Evolutionary conservation across 768 basidiomycete species (phyloP).

Genomic region (Mycena metata): DNA sequence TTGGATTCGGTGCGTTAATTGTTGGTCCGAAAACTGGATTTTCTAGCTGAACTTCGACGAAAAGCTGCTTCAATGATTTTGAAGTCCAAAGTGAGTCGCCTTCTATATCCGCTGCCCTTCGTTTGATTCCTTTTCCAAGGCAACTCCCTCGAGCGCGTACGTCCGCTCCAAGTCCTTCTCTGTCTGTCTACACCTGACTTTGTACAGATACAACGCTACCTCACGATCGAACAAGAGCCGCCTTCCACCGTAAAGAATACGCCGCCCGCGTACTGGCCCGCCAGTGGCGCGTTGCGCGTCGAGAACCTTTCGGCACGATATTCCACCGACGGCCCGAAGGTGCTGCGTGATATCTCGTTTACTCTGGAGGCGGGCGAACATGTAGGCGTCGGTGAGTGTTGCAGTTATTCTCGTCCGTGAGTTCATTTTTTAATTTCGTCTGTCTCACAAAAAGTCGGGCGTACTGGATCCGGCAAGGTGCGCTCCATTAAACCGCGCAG

Average conservation of each 20-base stretch:
- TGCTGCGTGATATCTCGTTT: slow-evolving; percentile 68
- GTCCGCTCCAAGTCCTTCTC: no score
- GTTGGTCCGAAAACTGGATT: neutral
- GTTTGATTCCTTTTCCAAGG: slow-evolving; percentile 49
- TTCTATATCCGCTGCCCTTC: neutral
- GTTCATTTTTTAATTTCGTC: neutral
- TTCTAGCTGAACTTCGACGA: neutral
- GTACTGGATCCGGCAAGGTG: slow-evolving; percentile 56
- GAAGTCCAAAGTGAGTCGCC: slow-evolving; percentile 57
- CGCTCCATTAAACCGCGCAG: neutral
- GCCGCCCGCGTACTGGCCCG: slow-evolving; percentile 69
- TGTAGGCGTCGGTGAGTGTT: slow-evolving; percentile 60
- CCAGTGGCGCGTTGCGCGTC: slow-evolving; percentile 19
- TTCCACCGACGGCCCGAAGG: slow-evolving; percentile 63
- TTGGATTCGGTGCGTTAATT: slow-evolving; percentile 50
- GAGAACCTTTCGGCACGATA: slow-evolving; percentile 64
- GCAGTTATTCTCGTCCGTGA: neutral
- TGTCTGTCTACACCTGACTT: no score
- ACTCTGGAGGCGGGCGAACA: slow-evolving; percentile 66
- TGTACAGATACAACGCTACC: slow-evolving; percentile 59
- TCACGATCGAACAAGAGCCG: slow-evolving; percentile 68
- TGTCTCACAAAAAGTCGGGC: slow-evolving; percentile 48
- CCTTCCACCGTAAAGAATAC: slow-evolving; percentile 53
- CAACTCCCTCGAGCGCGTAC: slow-evolving; percentile 56
- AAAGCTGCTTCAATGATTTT: slow-evolving; percentile 54